phyloP scores from a whole-genome alignment of 2,329 filamentous ascomycete genomes.

The Paramyrothecium roridum region DNA sequence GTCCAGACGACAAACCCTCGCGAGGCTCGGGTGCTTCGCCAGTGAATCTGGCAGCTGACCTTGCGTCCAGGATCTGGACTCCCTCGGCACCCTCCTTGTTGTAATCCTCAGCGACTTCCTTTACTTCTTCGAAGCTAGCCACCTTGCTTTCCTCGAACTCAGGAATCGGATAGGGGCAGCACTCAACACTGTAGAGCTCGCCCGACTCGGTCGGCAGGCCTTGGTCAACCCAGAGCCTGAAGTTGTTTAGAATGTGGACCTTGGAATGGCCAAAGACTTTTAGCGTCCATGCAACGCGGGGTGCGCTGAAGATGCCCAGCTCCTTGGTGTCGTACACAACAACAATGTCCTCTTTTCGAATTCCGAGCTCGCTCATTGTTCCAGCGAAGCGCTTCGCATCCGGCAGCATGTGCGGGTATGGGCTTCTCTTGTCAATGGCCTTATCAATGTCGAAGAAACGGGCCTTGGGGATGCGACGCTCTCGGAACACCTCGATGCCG shows the following conservation, averaged over 20 bases:
- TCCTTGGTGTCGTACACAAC: conserved; percentile 94
- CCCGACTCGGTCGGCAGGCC: conserved; percentile 82
- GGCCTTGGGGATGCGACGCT: conserved; percentile 81
- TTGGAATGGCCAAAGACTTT: conserved; percentile 83
- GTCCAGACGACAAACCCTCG: conserved; percentile 80
- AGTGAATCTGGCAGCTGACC: conserved; percentile 74
- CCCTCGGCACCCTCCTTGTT: conserved; percentile 81
- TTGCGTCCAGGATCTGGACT: conserved; percentile 85
- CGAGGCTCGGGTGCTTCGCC: conserved; percentile 85
- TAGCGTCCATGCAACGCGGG: conserved; percentile 91
- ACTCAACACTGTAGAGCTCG: conserved; percentile 64
- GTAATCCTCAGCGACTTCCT: conserved; percentile 69
- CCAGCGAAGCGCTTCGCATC: conserved; percentile 75
- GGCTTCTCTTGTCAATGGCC: conserved; percentile 80
- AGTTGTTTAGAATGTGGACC: conserved; percentile 94
- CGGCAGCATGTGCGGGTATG: conserved; percentile 96
- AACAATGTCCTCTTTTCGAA: conserved; percentile 80
- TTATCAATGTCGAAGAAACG: conserved; percentile 97
- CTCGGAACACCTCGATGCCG: conserved; percentile 76
- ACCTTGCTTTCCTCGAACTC: conserved; percentile 63
- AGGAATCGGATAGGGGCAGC: conserved; percentile 62
- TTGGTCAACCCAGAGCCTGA: conserved; percentile 86
- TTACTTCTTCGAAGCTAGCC: conserved; percentile 78
- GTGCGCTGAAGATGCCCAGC: conserved; percentile 89
- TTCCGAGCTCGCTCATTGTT: conserved; percentile 86